Conservation (phyloP, 768 basidiomycete genomes). For the Boletellus ananas region DNA sequence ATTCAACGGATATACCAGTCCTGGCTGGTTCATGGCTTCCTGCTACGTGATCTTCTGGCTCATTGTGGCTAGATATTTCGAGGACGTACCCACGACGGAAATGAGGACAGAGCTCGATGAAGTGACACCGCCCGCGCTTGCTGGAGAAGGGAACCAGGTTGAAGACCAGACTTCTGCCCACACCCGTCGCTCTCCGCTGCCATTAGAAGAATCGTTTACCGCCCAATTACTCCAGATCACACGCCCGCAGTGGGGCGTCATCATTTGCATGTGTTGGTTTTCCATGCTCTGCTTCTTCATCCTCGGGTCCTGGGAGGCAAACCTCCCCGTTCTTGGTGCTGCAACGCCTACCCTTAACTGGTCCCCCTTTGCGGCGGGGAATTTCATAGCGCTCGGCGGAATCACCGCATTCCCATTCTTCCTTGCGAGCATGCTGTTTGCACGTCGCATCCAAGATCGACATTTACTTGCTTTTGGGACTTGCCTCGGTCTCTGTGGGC, state of each 20-base stretch:
- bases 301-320: conserved; percentile 66
- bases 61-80: conserved; percentile 33
- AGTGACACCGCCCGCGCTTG: background rate
- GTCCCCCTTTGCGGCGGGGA: conserved; percentile 61
- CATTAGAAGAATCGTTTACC: conserved; percentile 4
- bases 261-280: conserved; percentile 65
- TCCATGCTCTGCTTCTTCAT: conserved; percentile 69
- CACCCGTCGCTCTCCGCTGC: background rate
- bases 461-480: conserved; percentile 52
- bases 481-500: conserved; percentile 46
- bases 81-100: conserved; percentile 35
- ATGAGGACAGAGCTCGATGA: conserved; percentile 8
- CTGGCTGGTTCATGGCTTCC: conserved; percentile 60
- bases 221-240: conserved; percentile 17
- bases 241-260: conserved; percentile 46
- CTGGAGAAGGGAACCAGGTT: conserved; percentile 2
- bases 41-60: conserved; percentile 53
- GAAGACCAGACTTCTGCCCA: background rate
- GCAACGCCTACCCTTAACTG: conserved; percentile 42
- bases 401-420: conserved; percentile 63
- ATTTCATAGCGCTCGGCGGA: conserved; percentile 69
- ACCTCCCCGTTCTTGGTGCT: conserved; percentile 59
- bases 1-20: conserved; percentile 68
- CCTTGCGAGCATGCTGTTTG: conserved; percentile 53
- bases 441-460: conserved; percentile 58